These are phyloP conservation scores for Fomitopsis serialis DNA, from an alignment of 768 basidiomycete genomes.

Conservation along the genomic window DNA sequence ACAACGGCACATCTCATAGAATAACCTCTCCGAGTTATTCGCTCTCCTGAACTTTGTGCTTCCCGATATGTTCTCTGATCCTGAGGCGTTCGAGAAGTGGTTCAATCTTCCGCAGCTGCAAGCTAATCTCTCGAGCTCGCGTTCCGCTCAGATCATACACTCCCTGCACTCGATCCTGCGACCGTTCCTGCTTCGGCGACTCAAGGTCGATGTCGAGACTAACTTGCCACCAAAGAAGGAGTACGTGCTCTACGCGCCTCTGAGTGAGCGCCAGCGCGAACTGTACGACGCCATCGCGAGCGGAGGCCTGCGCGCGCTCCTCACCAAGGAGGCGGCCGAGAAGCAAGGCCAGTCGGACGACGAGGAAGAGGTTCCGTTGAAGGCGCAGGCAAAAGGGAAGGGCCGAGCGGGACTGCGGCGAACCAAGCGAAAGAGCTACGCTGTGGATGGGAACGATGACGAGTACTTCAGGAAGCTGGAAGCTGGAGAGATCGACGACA, in stretches of 20 bases:
- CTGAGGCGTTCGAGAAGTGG: slow-evolving; percentile 90
- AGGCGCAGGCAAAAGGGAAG: slow-evolving; percentile 24
- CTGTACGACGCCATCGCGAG: slow-evolving; percentile 78
- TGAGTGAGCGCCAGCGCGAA: slow-evolving; percentile 78
- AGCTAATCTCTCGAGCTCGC: slow-evolving; percentile 47
- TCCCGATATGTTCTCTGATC: slow-evolving; percentile 87
- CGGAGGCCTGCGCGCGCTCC: slow-evolving; percentile 58
- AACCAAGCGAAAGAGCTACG: slow-evolving; percentile 37
- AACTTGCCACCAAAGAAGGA: slow-evolving; percentile 89
- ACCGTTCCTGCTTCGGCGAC: slow-evolving; percentile 88
- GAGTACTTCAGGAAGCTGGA: slow-evolving; percentile 62
- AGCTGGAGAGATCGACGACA: slow-evolving; percentile 35
- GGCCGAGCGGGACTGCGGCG: slow-evolving; percentile 4
- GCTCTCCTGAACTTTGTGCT: slow-evolving; percentile 93
- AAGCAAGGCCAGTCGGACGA: slow-evolving; percentile 28
- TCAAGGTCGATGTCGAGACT: slow-evolving; percentile 81
- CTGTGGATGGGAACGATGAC: slow-evolving; percentile 54
- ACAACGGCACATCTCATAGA: slow-evolving; percentile 42
- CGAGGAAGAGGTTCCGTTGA: slow-evolving; percentile 27
- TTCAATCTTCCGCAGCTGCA: slow-evolving; percentile 70
- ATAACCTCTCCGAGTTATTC: slow-evolving; percentile 94
- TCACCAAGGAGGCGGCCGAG: slow-evolving; percentile 29
- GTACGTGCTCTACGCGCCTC: slow-evolving; percentile 89
- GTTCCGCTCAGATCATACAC: slow-evolving; percentile 63
- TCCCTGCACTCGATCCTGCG: slow-evolving; percentile 88